Evolutionary conservation across 2,329 filamentous ascomycete genomes (phyloP).

Genomic region (Parafenestella ontariensis): DNA sequence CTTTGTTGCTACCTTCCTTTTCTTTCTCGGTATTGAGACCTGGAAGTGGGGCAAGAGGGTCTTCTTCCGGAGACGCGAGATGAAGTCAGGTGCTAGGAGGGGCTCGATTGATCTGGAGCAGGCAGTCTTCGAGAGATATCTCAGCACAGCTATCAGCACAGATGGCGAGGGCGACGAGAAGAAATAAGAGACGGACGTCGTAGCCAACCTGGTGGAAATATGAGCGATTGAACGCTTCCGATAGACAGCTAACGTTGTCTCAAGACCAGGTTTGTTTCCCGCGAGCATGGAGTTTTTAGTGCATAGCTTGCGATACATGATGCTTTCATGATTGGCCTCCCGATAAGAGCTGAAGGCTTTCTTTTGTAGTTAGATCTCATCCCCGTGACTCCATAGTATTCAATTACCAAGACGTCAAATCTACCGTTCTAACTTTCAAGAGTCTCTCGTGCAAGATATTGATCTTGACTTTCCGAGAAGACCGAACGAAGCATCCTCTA

Average conservation of each 20-base stretch:
- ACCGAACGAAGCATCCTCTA: neutral
- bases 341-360: slow-evolving; percentile 17
- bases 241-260: slow-evolving; percentile 7
- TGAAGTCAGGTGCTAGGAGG: slow-evolving; percentile 26
- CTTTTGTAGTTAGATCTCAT: slow-evolving; percentile 14
- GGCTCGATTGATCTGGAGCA: slow-evolving; percentile 41
- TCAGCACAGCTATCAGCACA: slow-evolving; percentile 41
- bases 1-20: slow-evolving; percentile 67
- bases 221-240: slow-evolving; percentile 4
- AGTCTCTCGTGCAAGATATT: neutral
- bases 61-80: slow-evolving; percentile 39
- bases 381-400: slow-evolving; percentile 21
- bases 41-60: slow-evolving; percentile 72
- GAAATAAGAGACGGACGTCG: slow-evolving; percentile 17
- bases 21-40: slow-evolving; percentile 68
- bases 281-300: slow-evolving; percentile 19
- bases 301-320: slow-evolving; percentile 34
- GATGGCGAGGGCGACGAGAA: slow-evolving; percentile 38
- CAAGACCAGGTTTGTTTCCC: slow-evolving; percentile 7
- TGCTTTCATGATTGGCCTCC: slow-evolving; percentile 12
- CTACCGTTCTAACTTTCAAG: neutral
- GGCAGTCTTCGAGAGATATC: slow-evolving; percentile 41
- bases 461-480: neutral
- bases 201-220: neutral
- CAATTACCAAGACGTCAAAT: slow-evolving; percentile 2